Evolutionary conservation across 2,329 filamentous ascomycete genomes (phyloP), one percentile per base, ranked within the genome.

Genomic region (Fusarium fujikuroi): DNA sequence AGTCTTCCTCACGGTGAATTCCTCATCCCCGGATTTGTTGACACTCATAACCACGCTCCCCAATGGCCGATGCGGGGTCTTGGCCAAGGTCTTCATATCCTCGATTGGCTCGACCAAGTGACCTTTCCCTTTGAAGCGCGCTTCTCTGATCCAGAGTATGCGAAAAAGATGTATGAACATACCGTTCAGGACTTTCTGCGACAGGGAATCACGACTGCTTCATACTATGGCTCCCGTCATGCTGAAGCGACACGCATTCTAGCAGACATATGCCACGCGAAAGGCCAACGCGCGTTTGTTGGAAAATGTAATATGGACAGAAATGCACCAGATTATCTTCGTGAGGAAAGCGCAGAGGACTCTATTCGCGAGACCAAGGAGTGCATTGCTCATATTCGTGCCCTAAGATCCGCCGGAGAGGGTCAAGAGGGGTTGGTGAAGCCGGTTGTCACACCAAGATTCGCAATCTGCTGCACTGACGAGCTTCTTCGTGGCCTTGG

Each of bases 41-140:
- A 92, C 80, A 92, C 90, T 2, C 91, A 92, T 79, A 91, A 91
- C 68, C 91, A 93, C 75, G 91, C 91, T 0, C 90, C 91, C 43
- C 86, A 89, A 73, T 87, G 84, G 83, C 80, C 84, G 19, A 84
- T 85, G 79, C 81, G 85, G 30, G 85, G 87, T 34, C 80, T 87
- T 9, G 85, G 85, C 9, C 85, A 87, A 74, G 82, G 87, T 47
- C 81, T 87, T 79, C 84, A 88, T 68, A 87, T 89, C 67, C 82
- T 91, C 12, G 87, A 92, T 76, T 93, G 91, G 91, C 84, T 92
- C 3, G 84, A 88, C 39, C 79, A 87, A n/a, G 83, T 91, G 32
- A 92, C 91, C 0, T 93, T 92, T 73, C 89, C 70, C 3, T 25
- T 69, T 2, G 66, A 69, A 2, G 66, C 66, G 1, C 64, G 66